Evolutionary conservation across 768 basidiomycete genomes (phyloP), one percentile per base, ranked within the genome.

Genomic region (Trametes cinnabarina): DNA sequence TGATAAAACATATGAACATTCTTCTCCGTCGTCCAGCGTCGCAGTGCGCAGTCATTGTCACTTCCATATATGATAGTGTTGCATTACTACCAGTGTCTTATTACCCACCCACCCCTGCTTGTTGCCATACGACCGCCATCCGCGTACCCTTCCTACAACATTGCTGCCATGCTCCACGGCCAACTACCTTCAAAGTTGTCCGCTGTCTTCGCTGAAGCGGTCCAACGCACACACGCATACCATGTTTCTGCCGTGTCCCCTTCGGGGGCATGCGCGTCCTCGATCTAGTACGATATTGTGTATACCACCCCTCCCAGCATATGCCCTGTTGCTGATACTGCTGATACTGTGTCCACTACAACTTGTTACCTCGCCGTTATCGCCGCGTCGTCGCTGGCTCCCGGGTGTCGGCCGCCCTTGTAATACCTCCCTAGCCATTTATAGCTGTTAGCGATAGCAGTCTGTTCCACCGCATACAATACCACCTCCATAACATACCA

Each of bases 21-120:
- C 35, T 15, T 19, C 14, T n/a, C n/a, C 37, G 34, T 46, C 35
- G 42, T 47, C 20, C 15, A 17, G 30, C 41, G 20, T 22, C 35
- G 37, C 46, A 46, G 54, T 46, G 35, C 35, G 34, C 32, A 37
- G 20, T 44, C 32, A 46, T 40, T 28, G 22, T 28, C 23, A 37
- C 37, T 47, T 47, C 54, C 54, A 47, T 55, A 55, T 55, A 55
- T 46, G 54, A 47, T 48, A 55, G 39, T 55, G 54, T 55, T 55
- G 54, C 54, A 55, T 55, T 55, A 55, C 54, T 55, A 55, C 54
- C 53, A 39, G 53, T 55, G 53, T 55, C 44, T 55, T 55, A 55
- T 44, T 55, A 55, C 44, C 42, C 42, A 15, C 30, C 22, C 30
- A 19, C 25, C 44, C 41, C 51, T 34, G 41, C 40, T 43, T 52